phyloP scores from a whole-genome alignment of 1,139 yeast genomes.

The Taphrina confusa region DNA sequence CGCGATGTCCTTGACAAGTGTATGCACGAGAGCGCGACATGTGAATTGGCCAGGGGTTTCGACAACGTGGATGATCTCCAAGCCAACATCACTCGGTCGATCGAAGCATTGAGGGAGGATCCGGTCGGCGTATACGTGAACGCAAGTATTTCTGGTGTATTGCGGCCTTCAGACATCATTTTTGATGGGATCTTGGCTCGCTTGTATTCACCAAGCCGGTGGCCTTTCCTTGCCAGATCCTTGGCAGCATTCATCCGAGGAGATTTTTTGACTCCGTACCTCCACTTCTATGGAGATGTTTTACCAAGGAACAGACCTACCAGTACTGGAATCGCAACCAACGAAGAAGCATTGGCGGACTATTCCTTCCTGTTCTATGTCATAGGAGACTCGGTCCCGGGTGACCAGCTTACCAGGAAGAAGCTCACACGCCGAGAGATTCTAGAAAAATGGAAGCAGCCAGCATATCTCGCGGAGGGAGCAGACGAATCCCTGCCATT shows the following conservation, averaged over 20 bases:
- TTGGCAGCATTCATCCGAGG: constrained; percentile 1
- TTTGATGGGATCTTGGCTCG: not conserved
- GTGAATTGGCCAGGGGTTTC: constrained; percentile 3
- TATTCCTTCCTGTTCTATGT: not conserved
- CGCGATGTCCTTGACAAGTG: not conserved
- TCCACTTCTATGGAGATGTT: not conserved
- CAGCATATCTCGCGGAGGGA: not conserved
- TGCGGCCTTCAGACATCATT: not conserved
- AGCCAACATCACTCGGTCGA: not conserved
- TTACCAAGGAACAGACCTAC: not conserved
- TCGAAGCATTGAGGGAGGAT: not conserved
- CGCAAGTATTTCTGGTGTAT: not conserved
- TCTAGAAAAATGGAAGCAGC: not conserved
- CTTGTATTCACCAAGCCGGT: not conserved
- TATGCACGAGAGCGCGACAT: not conserved
- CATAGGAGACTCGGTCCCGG: not conserved
- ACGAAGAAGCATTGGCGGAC: not conserved
- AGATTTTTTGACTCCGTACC: not conserved
- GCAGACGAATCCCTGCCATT: not conserved
- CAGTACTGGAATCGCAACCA: not conserved
- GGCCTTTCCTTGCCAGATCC: constrained; percentile 1
- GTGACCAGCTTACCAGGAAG: not conserved
- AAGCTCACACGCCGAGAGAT: not conserved
- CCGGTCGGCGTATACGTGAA: not conserved
- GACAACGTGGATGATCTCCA: not conserved